Conservation (phyloP, 768 basidiomycete species). For the Neoboletus magnificus region DNA sequence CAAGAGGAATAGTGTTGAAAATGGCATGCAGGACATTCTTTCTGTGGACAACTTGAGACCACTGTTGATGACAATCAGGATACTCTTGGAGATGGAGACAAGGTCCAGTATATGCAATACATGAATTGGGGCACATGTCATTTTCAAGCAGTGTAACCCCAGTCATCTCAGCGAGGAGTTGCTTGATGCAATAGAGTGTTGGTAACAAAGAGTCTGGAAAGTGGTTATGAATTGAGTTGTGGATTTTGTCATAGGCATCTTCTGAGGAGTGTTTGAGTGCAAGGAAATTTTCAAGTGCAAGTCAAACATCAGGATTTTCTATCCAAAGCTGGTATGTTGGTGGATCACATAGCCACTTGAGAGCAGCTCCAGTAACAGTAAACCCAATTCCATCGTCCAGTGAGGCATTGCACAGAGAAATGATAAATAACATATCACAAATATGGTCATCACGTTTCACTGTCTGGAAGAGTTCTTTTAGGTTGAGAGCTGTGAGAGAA, state of each 20-base stretch:
- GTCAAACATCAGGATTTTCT: neutral
- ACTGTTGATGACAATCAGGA: neutral
- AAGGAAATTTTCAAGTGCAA: neutral
- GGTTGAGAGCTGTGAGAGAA: too few relatives aligned
- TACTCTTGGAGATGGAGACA: neutral
- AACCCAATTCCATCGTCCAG: neutral
- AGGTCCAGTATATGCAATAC: neutral
- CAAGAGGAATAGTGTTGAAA: neutral
- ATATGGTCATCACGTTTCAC: too few relatives aligned
- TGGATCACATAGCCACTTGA: neutral
- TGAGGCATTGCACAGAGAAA: neutral
- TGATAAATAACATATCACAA: too few relatives aligned
- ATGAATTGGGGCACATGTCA: neutral
- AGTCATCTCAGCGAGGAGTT: neutral
- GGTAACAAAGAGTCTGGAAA: neutral
- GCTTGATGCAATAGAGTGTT: neutral
- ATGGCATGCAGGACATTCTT: neutral
- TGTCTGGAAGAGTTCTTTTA: too few relatives aligned
- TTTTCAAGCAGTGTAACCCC: neutral
- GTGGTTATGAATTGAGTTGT: neutral
- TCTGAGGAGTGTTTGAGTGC: neutral
- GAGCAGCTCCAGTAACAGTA: neutral
- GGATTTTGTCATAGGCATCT: neutral
- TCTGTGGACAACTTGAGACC: too few relatives aligned
- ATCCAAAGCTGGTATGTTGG: neutral